phyloP scores from a whole-genome alignment of 371 early-diverging fungal genomes.

The Mortierella sp. region DNA sequence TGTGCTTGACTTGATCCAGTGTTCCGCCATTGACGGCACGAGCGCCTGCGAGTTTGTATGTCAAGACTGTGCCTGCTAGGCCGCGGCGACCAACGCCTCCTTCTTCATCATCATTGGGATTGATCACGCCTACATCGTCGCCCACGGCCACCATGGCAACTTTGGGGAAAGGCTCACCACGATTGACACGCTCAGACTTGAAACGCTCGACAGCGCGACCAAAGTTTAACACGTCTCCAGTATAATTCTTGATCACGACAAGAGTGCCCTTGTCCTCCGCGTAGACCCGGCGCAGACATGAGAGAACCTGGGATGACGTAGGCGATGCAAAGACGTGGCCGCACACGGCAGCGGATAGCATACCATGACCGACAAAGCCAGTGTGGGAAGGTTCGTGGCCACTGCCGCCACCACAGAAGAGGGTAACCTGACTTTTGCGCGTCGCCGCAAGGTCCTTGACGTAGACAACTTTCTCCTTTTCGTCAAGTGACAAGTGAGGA shows the following conservation, averaged over 20 bases:
- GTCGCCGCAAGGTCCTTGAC: constrained; percentile 60
- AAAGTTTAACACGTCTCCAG: constrained; percentile 85
- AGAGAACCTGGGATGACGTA: constrained; percentile 75
- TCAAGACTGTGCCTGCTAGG: constrained; percentile 81
- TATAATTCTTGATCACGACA: constrained; percentile 87
- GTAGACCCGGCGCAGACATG: constrained; percentile 72
- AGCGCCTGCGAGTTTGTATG: constrained; percentile 82
- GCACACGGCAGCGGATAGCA: constrained; percentile 82
- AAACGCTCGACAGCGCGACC: constrained; percentile 83
- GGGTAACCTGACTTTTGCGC: constrained; percentile 72
- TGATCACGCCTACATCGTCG: constrained; percentile 82
- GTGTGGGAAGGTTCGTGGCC: constrained; percentile 90
- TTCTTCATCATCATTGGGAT: constrained; percentile 54
- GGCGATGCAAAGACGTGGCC: constrained; percentile 90
- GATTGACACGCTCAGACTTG: constrained; percentile 69
- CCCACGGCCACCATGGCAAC: constrained; percentile 80
- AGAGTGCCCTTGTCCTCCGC: constrained; percentile 73
- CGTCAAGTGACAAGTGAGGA: constrained; percentile 52
- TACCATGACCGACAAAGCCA: constrained; percentile 78
- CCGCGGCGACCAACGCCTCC: constrained; percentile 83
- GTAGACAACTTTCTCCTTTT: constrained; percentile 60
- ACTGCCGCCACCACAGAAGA: constrained; percentile 79
- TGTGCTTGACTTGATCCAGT: constrained; percentile 64
- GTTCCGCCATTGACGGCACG: constrained; percentile 69
- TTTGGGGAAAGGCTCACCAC: constrained; percentile 52